Evolutionary conservation across 345 rosid genomes (phyloP).

Genomic region (Adansonia digitata): DNA sequence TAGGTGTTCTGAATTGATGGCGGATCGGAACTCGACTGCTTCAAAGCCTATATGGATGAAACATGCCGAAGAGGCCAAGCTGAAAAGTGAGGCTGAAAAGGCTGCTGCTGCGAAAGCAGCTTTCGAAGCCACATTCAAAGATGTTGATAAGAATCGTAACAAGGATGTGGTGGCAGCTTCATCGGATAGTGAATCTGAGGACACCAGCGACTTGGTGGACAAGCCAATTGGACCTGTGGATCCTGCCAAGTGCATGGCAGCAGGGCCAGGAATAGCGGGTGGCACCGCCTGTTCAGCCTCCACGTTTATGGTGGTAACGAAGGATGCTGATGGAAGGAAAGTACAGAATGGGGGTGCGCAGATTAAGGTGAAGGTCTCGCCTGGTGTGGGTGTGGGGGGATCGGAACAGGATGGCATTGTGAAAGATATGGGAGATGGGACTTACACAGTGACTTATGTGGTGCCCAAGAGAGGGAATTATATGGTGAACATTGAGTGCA

Average conservation of each 20-base stretch:
- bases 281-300: constrained; percentile 91
- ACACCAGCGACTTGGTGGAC: constrained; percentile 51
- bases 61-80: constrained; percentile 93
- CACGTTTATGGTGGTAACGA: constrained; percentile 68
- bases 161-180: constrained; percentile 45
- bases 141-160: constrained; percentile 34
- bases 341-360: constrained; percentile 68
- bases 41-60: constrained; percentile 89
- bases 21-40: constrained; percentile 40
- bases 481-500: constrained; percentile 84
- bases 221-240: constrained; percentile 91
- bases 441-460: constrained; percentile 77
- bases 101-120: constrained; percentile 95
- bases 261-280: constrained; percentile 90
- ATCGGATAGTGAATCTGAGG: constrained; percentile 70
- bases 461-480: constrained; percentile 98
- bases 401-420: constrained; percentile 84
- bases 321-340: constrained; percentile 89
- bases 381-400: constrained; percentile 96
- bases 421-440: constrained; percentile 97
- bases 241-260: constrained; percentile 79
- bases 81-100: constrained; percentile 87
- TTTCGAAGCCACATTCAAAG: constrained; percentile 91
- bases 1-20: constrained; percentile 32
- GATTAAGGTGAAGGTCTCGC: constrained; percentile 73